Conservation (phyloP, 73 alveolate genomes). For the Paramecium tetraurelia region DNA sequence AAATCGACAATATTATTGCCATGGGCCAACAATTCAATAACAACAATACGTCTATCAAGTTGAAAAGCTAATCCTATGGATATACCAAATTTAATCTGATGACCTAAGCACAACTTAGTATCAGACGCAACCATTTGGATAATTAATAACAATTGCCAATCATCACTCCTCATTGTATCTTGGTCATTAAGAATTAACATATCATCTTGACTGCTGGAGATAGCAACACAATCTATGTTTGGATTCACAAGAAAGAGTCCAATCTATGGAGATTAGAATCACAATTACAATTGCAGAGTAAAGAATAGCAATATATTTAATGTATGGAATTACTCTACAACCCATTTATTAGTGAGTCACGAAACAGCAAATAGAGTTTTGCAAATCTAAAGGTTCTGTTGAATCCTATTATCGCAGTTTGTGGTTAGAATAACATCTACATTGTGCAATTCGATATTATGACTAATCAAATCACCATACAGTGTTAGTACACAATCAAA, state of each 20-base stretch:
- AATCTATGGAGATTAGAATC: constrained; percentile 37
- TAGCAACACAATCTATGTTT: background rate
- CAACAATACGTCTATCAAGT: background rate
- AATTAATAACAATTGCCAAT: background rate
- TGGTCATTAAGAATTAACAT: background rate
- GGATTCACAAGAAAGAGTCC: background rate
- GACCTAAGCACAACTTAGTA: background rate
- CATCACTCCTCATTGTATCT: constrained; percentile 2
- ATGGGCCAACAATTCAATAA: background rate
- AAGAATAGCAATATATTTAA: background rate
- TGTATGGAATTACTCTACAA: background rate
- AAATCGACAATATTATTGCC: background rate
- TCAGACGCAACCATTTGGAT: background rate
- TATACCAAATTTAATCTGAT: background rate
- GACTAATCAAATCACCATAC: background rate
- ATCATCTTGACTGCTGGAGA: constrained; percentile 31
- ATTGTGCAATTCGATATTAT: background rate
- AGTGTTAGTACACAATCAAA: background rate
- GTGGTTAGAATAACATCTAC: background rate
- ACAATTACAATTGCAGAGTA: background rate
- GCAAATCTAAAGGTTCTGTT: constrained; percentile 3
- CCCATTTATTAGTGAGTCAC: constrained; percentile 13
- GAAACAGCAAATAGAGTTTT: constrained; percentile 16
- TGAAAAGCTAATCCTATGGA: background rate
- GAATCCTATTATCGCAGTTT: background rate